phyloP scores from a whole-genome alignment of 106 monocot species.

The Xerophyta viscosa region DNA sequence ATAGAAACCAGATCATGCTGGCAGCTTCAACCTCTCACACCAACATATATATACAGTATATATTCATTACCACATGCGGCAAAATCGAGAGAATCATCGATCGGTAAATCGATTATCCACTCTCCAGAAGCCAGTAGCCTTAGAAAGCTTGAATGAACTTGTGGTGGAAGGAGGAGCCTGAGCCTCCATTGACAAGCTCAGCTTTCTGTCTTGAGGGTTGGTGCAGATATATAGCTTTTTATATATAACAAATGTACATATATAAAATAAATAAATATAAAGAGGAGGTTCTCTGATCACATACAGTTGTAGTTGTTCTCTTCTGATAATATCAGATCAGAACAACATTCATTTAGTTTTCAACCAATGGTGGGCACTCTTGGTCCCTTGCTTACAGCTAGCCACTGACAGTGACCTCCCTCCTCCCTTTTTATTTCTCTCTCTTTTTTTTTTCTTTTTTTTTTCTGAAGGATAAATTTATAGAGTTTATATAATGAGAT shows the following conservation, averaged over 20 bases:
- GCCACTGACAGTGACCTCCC: neutral
- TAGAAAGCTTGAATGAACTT: neutral
- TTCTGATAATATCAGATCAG: neutral
- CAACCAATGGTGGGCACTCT: constrained; percentile 4
- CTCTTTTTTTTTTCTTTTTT: too few relatives aligned
- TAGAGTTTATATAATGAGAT: too few relatives aligned
- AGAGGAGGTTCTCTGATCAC: neutral
- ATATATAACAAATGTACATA: neutral
- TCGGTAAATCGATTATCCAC: too few relatives aligned
- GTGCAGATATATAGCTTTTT: neutral
- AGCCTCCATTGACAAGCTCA: too few relatives aligned
- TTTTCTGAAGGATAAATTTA: too few relatives aligned
- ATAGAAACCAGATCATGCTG: constrained; percentile 20
- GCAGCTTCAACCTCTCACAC: constrained; percentile 32
- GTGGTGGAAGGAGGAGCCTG: neutral
- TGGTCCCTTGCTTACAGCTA: constrained; percentile 9
- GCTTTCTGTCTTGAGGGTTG: neutral
- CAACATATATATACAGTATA: constrained; percentile 19
- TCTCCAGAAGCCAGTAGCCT: too few relatives aligned
- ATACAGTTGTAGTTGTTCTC: too few relatives aligned
- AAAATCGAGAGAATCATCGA: neutral
- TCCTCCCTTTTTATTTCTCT: neutral
- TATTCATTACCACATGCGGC: too few relatives aligned
- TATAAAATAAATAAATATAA: neutral
- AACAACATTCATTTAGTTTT: neutral